Conservation (phyloP, 176 grass and related monocot genomes). For the Chloris gayana region DNA sequence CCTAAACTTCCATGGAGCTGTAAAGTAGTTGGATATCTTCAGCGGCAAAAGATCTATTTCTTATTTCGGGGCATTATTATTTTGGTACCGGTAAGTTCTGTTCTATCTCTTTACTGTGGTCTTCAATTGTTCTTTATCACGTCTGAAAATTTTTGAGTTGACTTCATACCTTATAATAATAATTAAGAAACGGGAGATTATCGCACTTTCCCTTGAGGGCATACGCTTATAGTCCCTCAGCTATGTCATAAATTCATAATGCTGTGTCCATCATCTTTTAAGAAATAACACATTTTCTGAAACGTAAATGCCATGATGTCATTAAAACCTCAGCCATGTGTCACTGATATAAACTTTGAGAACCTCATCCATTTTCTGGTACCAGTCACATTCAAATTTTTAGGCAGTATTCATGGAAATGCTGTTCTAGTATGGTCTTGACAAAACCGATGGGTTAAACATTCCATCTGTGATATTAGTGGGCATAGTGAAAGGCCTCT, state of each 20-base stretch:
- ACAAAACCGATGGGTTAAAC: background rate
- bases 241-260: background rate
- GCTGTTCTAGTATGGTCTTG: background rate
- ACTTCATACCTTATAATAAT: constrained; percentile 7
- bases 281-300: background rate
- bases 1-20: constrained; percentile 76
- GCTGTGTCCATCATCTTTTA: background rate
- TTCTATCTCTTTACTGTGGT: background rate
- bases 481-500: background rate
- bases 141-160: constrained; percentile 13
- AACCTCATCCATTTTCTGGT: too few species aligned
- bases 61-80: constrained; percentile 79
- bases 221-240: constrained; percentile 8
- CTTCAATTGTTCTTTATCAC: constrained; percentile 32
- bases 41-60: constrained; percentile 66
- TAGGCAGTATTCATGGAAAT: background rate
- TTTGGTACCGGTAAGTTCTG: constrained; percentile 61
- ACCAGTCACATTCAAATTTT: background rate
- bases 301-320: background rate
- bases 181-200: background rate
- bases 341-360: background rate
- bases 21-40: constrained; percentile 64
- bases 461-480: background rate
- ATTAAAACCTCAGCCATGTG: background rate
- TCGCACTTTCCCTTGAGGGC: constrained; percentile 1